Base-by-base conservation (phyloP, 2,329 filamentous ascomycete species). In the Grosmannia clavigera region DNA sequence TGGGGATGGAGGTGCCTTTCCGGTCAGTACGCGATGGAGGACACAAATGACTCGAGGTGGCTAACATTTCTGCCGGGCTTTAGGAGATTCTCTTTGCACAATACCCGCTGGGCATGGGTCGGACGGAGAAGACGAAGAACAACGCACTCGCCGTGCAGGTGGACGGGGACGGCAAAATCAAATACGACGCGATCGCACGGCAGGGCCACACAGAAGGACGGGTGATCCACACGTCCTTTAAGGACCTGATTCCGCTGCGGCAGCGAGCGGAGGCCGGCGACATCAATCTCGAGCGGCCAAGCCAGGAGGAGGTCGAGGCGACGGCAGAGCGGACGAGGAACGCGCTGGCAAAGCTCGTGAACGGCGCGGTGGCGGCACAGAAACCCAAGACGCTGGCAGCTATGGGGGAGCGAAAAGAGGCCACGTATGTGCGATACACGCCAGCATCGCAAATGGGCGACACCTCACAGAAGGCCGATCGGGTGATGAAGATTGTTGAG, bases 401-500 rank as follows among this genome's bases (percentile, higher is more conserved):
- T 9, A 55, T 64, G 61, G 62, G 62, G 57, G 81, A 82, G 57
- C 81, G 88, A 65, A 86, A 87, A 60, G 92, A 96, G 61, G 85
- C 94, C 6, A 97, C 92, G 0, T 99, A 91, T 71, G 94, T 99
- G 62, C 84, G 90, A 65, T 99, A 99, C 70, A 97, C 92, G 19
- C 94, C 94, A 4, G 90, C 92, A 51, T 92, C 94, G 68, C 94
- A 99, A 75, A 96, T 99, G 90, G 94, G 94, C 14, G 90, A 83
- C 68, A 79, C 91, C 71, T 84, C 82, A 48, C 87, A 86, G 72
- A 95, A 96, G 75, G 90, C 91, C 68, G 92, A 97, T 68, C 86
- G 94, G 16, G 96, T 99, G 65, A 95, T 99, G 83, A 97, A 97
- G 78, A 97, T 99, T 73, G 90, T 96, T 46, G 90, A 96, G 72